Base-by-base conservation (phyloP, 768 basidiomycete genomes). In the Chalciporus pseudorubinellus region DNA sequence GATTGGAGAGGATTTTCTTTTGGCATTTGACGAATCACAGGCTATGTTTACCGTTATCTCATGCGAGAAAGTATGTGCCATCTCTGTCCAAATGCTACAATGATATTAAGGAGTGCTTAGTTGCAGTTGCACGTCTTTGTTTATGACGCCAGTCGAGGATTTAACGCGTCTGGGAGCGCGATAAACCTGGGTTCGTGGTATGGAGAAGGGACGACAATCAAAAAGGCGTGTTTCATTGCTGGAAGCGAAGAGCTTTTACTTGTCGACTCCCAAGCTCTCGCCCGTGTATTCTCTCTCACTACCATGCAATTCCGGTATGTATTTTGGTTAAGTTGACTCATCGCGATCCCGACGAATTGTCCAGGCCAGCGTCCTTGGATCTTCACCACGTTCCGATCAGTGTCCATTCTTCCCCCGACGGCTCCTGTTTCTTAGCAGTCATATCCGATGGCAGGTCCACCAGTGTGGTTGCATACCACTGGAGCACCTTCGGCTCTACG, bases 401-500 rank as follows among this genome's bases (percentile, higher is more conserved):
- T 7, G 63, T 77, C 16, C 66, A 66, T 56, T 74, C 80, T 10
- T 74, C 82, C 5, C 79, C 82, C 9, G 83, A 84, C 41, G 81
- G 80, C 0, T 72, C 81, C 6, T 83, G 80, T 56, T 69, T 84
- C 39, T 31, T 83, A 28, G 48, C 66, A 2, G 61, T 70, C 7
- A 64, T 67, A 20, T 52, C 50, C 2, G 50, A 64, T 29, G 63
- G 60, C 12, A 41, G 58, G 19, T 51, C 51, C 10, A 47, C 46
- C 5, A 46, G 47, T 14, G 52, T 76, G 10, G 66, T 65, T 3
- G 74, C 75, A 6, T 80, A 78, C 57, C 84, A 85, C 58, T 82
- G 79, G 79, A 70, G 68, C 12, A 79, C 79, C 2, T 85, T 85
- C 53, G 83, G 84, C 10, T 76, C 78, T 4, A 70, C 70, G 2